phyloP scores from a whole-genome alignment of 768 basidiomycete genomes.

The Suillus paluster region DNA sequence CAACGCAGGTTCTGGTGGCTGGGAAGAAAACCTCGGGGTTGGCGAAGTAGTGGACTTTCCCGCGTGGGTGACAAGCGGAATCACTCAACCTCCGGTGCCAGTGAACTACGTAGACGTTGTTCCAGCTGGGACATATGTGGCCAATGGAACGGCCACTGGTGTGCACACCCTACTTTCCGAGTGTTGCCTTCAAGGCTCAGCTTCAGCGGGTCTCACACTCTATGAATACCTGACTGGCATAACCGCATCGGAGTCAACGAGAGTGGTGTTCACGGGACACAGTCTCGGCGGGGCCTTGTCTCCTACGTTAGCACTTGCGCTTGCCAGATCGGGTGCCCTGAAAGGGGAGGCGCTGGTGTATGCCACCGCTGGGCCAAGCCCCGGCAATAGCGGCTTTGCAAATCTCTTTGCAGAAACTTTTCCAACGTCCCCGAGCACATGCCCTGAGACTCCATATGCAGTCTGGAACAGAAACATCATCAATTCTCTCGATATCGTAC shows the following conservation, averaged over 20 bases:
- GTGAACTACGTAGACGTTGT: background rate
- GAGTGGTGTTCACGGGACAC: conserved; percentile 15
- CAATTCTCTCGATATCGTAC: conserved; percentile 18
- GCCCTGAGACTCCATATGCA: background rate
- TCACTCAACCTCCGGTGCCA: background rate
- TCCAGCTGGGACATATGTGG: background rate
- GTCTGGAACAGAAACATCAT: conserved; percentile 25
- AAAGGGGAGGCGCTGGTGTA: conserved; percentile 11
- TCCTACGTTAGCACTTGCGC: conserved; percentile 18
- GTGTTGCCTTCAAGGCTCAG: conserved; percentile 2
- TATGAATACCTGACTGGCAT: conserved; percentile 12
- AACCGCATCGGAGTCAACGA: background rate
- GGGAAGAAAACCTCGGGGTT: conserved; percentile 14
- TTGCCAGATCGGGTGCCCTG: conserved; percentile 4
- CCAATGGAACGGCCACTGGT: conserved; percentile 2
- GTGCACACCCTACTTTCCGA: conserved; percentile 11
- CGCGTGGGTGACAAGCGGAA: conserved; percentile 12
- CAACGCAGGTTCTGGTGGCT: background rate
- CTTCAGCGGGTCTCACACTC: conserved; percentile 3
- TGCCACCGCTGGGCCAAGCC: conserved; percentile 14
- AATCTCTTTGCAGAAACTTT: conserved; percentile 12
- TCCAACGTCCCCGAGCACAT: background rate
- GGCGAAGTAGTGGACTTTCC: conserved; percentile 15
- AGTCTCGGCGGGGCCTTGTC: conserved; percentile 18
- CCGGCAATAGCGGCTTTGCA: conserved; percentile 13